A percentile compares a stretch with the other conserved stretches of the same genome.
phyloP scores from a whole-genome alignment of 495 filamentous ascomycete species.

The Penicillium egyptiacum region DNA sequence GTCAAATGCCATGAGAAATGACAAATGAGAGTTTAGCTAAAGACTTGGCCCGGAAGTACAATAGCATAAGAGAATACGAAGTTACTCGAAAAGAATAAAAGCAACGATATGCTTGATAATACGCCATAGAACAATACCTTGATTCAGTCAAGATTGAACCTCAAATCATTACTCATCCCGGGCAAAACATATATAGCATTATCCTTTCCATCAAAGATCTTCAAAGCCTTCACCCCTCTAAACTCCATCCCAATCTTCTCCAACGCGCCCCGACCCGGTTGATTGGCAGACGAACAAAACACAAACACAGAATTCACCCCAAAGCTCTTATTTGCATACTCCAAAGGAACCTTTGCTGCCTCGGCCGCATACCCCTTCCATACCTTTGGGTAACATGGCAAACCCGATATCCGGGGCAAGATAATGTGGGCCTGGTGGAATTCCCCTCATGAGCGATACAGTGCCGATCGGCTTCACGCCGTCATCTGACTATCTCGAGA shows the following conservation, averaged over 20 bases:
- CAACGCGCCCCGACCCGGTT: conserved; percentile 29
- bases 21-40: background rate
- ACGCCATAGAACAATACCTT: background rate
- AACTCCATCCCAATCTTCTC: conserved; percentile 36
- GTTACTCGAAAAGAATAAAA: background rate
- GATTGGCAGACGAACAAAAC: conserved; percentile 27
- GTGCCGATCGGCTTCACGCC: background rate
- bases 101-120: background rate
- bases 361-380: conserved; percentile 44
- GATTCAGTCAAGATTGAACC: conserved; percentile 11
- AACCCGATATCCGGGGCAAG: conserved; percentile 38
- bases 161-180: conserved; percentile 31
- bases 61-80: background rate
- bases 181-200: conserved; percentile 30
- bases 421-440: conserved; percentile 24
- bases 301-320: conserved; percentile 23
- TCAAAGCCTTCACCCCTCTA: conserved; percentile 25
- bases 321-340: conserved; percentile 24
- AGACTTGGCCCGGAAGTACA: background rate
- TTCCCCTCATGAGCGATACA: conserved; percentile 28
- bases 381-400: conserved; percentile 29
- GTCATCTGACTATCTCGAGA: conserved; percentile 15
- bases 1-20: conserved; percentile 36
- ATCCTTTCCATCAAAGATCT: conserved; percentile 28
- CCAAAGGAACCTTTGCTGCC: conserved; percentile 29